Base-by-base conservation (phyloP, 345 rosid genomes). In the Leavenworthia alabamica region DNA sequence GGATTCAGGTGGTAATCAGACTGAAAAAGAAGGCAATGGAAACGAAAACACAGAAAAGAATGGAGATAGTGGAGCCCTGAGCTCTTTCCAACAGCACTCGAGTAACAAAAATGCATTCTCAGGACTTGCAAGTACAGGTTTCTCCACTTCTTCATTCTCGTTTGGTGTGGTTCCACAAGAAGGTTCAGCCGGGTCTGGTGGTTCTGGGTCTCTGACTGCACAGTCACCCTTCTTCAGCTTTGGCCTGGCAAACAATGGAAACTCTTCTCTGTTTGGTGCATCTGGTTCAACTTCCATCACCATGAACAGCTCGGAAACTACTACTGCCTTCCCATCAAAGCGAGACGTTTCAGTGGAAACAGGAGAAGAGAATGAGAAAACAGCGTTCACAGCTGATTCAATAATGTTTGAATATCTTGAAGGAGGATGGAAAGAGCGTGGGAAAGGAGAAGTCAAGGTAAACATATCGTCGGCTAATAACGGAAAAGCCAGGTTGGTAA, bases 361-460 rank as follows among this genome's bases (percentile, higher is more conserved):
- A 0, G 96, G 98, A 19, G 96, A 92, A 79, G 98, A 92, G 73
- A 81, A 85, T 17, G 97, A 86, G 74, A 73, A 24, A 64, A 83
- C 72, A 4, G 84, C 64, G 28, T 92, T 89, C 75, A 62, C 85
- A 17, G 83, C 97, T 29, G 97, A 86, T 64, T 83, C 97, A 2
- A 74, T 80, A 49, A 51, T 86, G 75, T 92, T 85, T 60, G 98
- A 92, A 67, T 92, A 47, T 72, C 46, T 75, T n/a, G 83, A 82
- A 44, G 83, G 86, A 12, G 67, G 75, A 44, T 92, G 98, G 98
- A 92, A 86, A 79, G 97, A 89, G 76, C 94, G 99, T 11, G 99
- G 97, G 17, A 87, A 87, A 78, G 97, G 99, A 68, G 94, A 89
- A 51, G 61, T 89, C 40, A 93, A 83, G 76, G 86, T 93, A 70